Base-by-base conservation (phyloP, 2,329 filamentous ascomycete genomes). In the Lachnellula suecica region DNA sequence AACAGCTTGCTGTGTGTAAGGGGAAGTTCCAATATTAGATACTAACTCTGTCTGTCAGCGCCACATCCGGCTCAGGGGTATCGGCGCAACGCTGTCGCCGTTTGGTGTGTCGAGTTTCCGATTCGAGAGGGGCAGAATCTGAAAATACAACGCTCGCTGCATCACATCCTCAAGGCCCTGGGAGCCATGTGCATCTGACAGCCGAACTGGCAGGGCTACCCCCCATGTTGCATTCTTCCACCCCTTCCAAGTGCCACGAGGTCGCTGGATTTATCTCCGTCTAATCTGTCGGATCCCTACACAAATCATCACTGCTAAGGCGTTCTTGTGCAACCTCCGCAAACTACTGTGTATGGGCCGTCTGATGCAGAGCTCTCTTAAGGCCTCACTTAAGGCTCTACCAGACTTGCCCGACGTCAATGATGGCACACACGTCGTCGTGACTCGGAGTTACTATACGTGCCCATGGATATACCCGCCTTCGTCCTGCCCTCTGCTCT, bases 211-310 rank as follows among this genome's bases (percentile, higher is more conserved):
- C 37, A 40, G 50, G 54, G 41, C 13, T 24, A 22, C 20, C 20
- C 40, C 47, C 50, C 53, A 47, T 50, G 49, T 25, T 22, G 40
- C 37, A 8, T 24, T 22, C 46, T 44, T 37, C 25, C 49, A 49
- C 49, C 56, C 52, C 40, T 42, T 46, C 47, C 40, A 11, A 20
- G 35, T 47, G 52, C 56, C 52, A 55, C 56, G 50, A 58, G 56
- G 55, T 37, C 29, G 42, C 24, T 53, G 47, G 34, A 31, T 46
- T 11, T 51, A 29, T 24, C 44, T 43, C 49, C 37, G 52, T 46
- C 38, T 29, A 23, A 40, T 20, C 43, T 42, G 6, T n/a, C 24
- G 17, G n/a, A 51, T 42, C 52, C 49, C 43, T 47, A 48, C 44
- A 40, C 41, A 44, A 22, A 49, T 51, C 44, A 23, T 42, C 22